phyloP scores from a whole-genome alignment of 208 protist genomes.

The Trypanosoma theileri region DNA sequence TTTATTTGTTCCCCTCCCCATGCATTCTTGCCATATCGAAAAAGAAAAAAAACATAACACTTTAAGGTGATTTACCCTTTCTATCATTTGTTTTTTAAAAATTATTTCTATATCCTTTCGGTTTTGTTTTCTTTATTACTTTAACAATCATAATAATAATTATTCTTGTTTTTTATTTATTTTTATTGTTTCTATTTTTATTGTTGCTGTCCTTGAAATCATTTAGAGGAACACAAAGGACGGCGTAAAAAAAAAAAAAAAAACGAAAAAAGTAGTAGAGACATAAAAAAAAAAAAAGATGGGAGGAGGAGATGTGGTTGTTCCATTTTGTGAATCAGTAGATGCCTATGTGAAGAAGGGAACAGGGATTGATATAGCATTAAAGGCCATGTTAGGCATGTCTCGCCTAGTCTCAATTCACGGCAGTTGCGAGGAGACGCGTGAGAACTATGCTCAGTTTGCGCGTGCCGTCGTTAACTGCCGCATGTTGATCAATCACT shows the following conservation, averaged over 20 bases:
- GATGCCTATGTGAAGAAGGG: conserved; percentile 70
- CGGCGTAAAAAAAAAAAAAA: too few relatives aligned
- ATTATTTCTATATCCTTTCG: too few relatives aligned
- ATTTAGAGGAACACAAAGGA: neutral
- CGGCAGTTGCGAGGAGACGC: conserved; percentile 27
- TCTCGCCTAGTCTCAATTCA: conserved; percentile 65
- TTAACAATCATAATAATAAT: too few relatives aligned
- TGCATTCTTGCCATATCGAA: too few relatives aligned
- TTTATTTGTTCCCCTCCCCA: too few relatives aligned
- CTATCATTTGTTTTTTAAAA: too few relatives aligned
- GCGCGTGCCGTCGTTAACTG: conserved; percentile 78
- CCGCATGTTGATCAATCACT: conserved; percentile 89
- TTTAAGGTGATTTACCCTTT: too few relatives aligned
- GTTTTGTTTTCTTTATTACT: too few relatives aligned
- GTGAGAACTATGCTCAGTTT: conserved; percentile 44
- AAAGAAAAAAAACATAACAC: too few relatives aligned
- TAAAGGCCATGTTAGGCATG: conserved; percentile 73
- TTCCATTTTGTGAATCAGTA: conserved; percentile 51
- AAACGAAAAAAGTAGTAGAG: neutral
- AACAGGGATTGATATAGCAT: conserved; percentile 77
- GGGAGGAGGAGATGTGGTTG: conserved; percentile 11
- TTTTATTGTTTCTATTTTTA: too few relatives aligned
- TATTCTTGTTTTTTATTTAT: too few relatives aligned
- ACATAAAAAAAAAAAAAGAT: neutral
- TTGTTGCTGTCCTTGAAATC: too few relatives aligned